Conservation (phyloP, 23 red algal genomes). For the Chondrus crispus region DNA sequence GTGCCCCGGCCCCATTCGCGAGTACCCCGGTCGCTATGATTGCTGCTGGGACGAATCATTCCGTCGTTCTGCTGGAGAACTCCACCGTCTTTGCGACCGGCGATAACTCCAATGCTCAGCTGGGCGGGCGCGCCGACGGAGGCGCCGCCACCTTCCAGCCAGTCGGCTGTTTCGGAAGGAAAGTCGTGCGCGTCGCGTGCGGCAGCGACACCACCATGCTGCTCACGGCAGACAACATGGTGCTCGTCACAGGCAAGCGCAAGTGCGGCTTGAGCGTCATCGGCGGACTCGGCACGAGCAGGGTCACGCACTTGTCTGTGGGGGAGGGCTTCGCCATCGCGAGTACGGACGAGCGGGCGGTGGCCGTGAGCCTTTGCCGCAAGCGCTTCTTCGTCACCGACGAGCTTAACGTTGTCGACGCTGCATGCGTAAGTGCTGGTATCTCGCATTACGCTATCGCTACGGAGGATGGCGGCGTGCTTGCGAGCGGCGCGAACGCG, state of each 20-base stretch:
- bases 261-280: constrained; percentile 49
- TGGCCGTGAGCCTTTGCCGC: constrained; percentile 40
- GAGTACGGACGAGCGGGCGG: constrained; percentile 20
- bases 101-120: constrained; percentile 58
- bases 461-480: constrained; percentile 25
- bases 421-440: constrained; percentile 23
- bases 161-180: constrained; percentile 39
- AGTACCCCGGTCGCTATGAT: not conserved
- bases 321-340: constrained; percentile 53
- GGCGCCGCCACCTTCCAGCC: constrained; percentile 7
- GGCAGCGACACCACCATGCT: constrained; percentile 52
- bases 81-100: constrained; percentile 47
- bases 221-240: constrained; percentile 52
- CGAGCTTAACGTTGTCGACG: constrained; percentile 15
- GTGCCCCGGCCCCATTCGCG: not conserved
- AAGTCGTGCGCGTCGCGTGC: constrained; percentile 38
- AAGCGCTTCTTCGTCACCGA: constrained; percentile 51
- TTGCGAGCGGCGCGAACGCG: constrained; percentile 28
- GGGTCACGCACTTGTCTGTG: constrained; percentile 35
- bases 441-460: constrained; percentile 45
- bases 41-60: constrained; percentile 52
- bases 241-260: constrained; percentile 47
- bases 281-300: constrained; percentile 25
- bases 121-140: constrained; percentile 35
- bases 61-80: constrained; percentile 40